A percentile compares a stretch with the other conserved stretches of the same genome.
These are phyloP conservation scores for Aegilops sharonensis DNA, from an alignment of 176 grass and related monocot genomes.

Conservation along the genomic window DNA sequence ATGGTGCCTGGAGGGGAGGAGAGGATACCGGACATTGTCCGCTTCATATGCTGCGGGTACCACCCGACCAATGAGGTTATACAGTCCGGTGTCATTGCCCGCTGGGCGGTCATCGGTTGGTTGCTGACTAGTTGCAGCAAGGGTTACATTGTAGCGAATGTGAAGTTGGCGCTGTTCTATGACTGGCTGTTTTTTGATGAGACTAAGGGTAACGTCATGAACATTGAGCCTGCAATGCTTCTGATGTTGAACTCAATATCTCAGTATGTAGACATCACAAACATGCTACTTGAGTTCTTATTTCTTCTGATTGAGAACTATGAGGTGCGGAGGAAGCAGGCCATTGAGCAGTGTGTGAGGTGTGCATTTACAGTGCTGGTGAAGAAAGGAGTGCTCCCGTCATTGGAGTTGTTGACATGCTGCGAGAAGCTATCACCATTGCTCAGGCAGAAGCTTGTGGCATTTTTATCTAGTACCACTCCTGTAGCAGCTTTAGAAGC, in stretches of 20 bases:
- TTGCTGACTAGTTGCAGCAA: slow-evolving; percentile 65
- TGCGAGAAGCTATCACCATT: slow-evolving; percentile 57
- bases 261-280: slow-evolving; percentile 75
- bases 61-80: slow-evolving; percentile 75
- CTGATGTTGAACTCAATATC: slow-evolving; percentile 82
- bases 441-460: slow-evolving; percentile 66
- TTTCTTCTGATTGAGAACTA: slow-evolving; percentile 91
- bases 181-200: slow-evolving; percentile 88
- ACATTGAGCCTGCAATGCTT: slow-evolving; percentile 92
- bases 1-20: slow-evolving; percentile 67
- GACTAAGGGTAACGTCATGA: slow-evolving; percentile 60
- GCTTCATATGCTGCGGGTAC: slow-evolving; percentile 69
- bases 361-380: slow-evolving; percentile 47
- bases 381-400: slow-evolving; percentile 59
- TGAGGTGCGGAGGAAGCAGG: slow-evolving; percentile 60
- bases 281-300: slow-evolving; percentile 82
- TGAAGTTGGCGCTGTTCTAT: slow-evolving; percentile 79
- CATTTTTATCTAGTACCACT: slow-evolving; percentile 32
- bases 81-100: slow-evolving; percentile 63
- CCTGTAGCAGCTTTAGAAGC: slow-evolving; percentile 28
- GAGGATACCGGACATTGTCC: slow-evolving; percentile 65
- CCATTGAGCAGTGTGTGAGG: slow-evolving; percentile 47
- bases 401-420: slow-evolving; percentile 59
- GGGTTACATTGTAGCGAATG: slow-evolving; percentile 67
- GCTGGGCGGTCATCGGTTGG: slow-evolving; percentile 86